Evolutionary conservation across 2,329 filamentous ascomycete species (phyloP), one percentile per base, ranked within the genome.

Genomic region (Xylariaceae sp.): DNA sequence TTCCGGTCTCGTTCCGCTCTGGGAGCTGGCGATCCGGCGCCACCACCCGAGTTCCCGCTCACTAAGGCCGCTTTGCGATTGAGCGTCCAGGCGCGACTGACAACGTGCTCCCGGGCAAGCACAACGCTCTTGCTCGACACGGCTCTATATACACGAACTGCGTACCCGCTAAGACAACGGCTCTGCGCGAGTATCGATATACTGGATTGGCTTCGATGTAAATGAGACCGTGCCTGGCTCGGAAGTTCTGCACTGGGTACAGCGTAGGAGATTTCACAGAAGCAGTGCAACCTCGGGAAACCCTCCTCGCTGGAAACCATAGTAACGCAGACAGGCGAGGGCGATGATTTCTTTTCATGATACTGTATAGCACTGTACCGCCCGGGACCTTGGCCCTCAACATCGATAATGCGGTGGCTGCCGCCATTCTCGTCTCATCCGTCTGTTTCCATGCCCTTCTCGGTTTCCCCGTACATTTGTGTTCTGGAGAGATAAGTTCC

Each of bases 1-100:
- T 37, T 37, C 35, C 34, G 9, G 34, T 19, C 34, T 36, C 34
- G 15, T 36, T 26, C 35, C 17, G 19, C 26, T 22, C 35, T 17
- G 15, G 22, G 22, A 26, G 29, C 36, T 39, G 45, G 41, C 39
- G 45, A 47, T 47, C 40, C 53, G 50, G 54, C 37, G 42, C 36
- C 29, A 11, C 18, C 34, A 42, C 37, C 52, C 54, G 54, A 53
- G 48, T 49, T 49, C 35, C 48, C 52, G 50, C 33, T 34, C 24
- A 37, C 16, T 26, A 26, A 26, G n/a, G n/a, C n/a, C n/a, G n/a
- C n/a, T n/a, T n/a, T n/a, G n/a, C n/a, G n/a, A n/a, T n/a, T n/a
- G n/a, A n/a, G n/a, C n/a, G n/a, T n/a, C n/a, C n/a, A n/a, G n/a
- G n/a, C n/a, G n/a, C n/a, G n/a, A n/a, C n/a, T n/a, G n/a, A n/a